Percentiles rank a stretch among this genome's conserved stretches.
These are phyloP conservation scores for Calcarisporium arbuscula DNA, from an alignment of 2,329 filamentous ascomycete species.

Conservation along the genomic window DNA sequence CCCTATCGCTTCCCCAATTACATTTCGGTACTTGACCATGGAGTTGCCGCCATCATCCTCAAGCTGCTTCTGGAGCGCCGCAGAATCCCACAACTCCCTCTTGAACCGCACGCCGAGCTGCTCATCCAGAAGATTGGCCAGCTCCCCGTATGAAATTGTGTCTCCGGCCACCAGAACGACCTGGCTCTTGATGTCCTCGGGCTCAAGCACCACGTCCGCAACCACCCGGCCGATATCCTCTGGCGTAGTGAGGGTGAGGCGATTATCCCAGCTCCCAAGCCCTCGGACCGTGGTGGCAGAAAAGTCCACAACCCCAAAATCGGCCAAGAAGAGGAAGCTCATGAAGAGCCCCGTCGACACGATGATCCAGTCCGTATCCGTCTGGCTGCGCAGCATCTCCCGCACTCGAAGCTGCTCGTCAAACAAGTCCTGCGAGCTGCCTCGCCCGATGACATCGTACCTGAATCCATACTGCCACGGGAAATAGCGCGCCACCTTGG, in stretches of 20 bases:
- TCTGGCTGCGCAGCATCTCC: constrained; percentile 41
- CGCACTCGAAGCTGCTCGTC: constrained; percentile 61
- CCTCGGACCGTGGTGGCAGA: constrained; percentile 37
- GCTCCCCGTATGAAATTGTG: constrained; percentile 48
- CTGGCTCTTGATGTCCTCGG: constrained; percentile 25
- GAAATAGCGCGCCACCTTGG: constrained; percentile 46
- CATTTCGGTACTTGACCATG: constrained; percentile 53
- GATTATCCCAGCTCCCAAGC: constrained; percentile 55
- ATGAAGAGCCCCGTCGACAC: constrained; percentile 66
- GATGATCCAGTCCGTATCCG: constrained; percentile 51
- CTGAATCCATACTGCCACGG: constrained; percentile 73
- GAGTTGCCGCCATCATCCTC: constrained; percentile 37
- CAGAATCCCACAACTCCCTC: constrained; percentile 43
- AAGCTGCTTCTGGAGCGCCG: constrained; percentile 38
- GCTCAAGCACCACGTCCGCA: constrained; percentile 46
- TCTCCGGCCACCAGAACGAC: constrained; percentile 57
- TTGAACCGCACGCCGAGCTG: constrained; percentile 32
- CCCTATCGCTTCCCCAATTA: constrained; percentile 53
- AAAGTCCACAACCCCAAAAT: constrained; percentile 57
- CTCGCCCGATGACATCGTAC: constrained; percentile 57
- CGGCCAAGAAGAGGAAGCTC: constrained; percentile 59
- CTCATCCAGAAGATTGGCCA: constrained; percentile 47
- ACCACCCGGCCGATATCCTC: constrained; percentile 57
- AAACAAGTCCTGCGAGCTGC: constrained; percentile 57
- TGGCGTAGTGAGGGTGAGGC: constrained; percentile 56